Evolutionary conservation across 1,139 yeast genomes (phyloP).

Genomic region (Sugiyamaella castrensis): DNA sequence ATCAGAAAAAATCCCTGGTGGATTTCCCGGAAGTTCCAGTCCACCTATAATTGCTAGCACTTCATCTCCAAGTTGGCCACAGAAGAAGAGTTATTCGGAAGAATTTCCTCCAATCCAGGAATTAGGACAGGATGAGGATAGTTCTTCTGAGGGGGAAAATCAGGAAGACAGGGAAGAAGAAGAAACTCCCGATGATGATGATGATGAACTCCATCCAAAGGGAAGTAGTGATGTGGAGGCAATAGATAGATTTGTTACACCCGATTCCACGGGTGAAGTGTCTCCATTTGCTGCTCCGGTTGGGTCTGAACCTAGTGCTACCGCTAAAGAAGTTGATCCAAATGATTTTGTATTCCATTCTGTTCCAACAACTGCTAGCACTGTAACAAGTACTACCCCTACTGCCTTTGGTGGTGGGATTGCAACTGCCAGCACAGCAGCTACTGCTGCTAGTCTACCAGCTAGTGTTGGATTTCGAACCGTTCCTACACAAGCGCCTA

Average conservation of each 20-base stretch:
- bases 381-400: conserved; percentile 12
- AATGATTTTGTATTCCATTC: conserved; percentile 15
- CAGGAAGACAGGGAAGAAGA: conserved; percentile 28
- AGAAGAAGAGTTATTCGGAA: conserved; percentile 29
- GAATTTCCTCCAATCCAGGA: conserved; percentile 76
- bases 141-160: conserved; percentile 38
- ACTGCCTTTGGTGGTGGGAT: conserved; percentile 9
- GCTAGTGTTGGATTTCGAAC: neutral
- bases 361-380: conserved; percentile 9
- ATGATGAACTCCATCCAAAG: neutral
- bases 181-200: conserved; percentile 5
- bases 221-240: conserved; percentile 7
- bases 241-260: conserved; percentile 18
- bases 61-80: conserved; percentile 15
- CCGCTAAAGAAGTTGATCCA: conserved; percentile 1
- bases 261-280: conserved; percentile 16
- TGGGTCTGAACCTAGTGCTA: neutral
- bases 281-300: conserved; percentile 10
- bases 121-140: conserved; percentile 58
- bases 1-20: conserved; percentile 15
- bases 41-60: conserved; percentile 8
- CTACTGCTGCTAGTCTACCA: conserved; percentile 4
- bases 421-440: conserved; percentile 12
- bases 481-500: neutral
- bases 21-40: conserved; percentile 15